These are phyloP conservation scores for Mycena galopus DNA, from an alignment of 768 basidiomycete genomes.

Conservation along the genomic window DNA sequence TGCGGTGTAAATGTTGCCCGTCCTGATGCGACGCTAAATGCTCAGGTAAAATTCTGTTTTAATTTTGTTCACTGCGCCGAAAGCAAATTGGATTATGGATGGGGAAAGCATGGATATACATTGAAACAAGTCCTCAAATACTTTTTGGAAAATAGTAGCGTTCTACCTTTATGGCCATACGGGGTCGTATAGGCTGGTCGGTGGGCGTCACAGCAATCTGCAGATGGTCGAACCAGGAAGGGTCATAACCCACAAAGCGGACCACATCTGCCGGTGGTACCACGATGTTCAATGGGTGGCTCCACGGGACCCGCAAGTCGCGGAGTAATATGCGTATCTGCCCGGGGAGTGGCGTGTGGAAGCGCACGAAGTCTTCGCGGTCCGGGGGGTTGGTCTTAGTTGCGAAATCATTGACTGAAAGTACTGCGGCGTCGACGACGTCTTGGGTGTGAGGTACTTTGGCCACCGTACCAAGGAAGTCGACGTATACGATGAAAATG, in stretches of 20 bases:
- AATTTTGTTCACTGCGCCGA: background rate
- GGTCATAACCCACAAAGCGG: background rate
- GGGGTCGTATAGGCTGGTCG: background rate
- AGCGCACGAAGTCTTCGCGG: background rate
- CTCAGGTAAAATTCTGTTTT: too few species aligned
- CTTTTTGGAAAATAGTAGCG: too few species aligned
- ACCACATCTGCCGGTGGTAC: background rate
- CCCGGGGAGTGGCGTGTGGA: background rate
- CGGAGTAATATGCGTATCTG: slow-evolving; percentile 9
- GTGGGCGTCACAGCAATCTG: slow-evolving; percentile 12
- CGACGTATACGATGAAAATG: slow-evolving; percentile 7
- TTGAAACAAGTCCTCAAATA: too few species aligned
- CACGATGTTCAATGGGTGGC: background rate
- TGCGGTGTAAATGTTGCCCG: too few species aligned
- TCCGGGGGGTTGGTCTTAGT: slow-evolving; percentile 3
- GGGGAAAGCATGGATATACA: background rate
- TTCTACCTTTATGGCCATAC: background rate
- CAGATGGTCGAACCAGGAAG: slow-evolving; percentile 15
- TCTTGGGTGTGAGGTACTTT: slow-evolving; percentile 7
- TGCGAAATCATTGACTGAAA: background rate
- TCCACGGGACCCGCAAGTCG: slow-evolving; percentile 9
- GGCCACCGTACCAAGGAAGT: slow-evolving; percentile 3
- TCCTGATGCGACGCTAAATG: too few species aligned
- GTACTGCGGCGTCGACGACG: slow-evolving; percentile 15
- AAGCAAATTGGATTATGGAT: slow-evolving; percentile 1